Conservation (phyloP, 78 protist species). For the Bodo saltans region DNA sequence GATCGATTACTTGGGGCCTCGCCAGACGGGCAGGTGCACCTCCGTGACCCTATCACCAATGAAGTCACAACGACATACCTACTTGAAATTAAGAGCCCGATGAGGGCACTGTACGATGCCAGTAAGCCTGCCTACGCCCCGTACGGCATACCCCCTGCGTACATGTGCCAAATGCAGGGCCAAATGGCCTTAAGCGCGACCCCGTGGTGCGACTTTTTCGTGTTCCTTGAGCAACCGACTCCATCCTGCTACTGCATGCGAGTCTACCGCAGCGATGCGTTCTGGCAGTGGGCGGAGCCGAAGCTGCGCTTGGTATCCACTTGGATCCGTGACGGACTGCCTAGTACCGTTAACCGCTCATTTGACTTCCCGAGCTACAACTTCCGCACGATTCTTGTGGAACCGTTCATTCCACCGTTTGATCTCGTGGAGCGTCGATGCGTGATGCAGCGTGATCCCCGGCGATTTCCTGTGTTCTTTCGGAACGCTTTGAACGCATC, state of each 20-base stretch:
- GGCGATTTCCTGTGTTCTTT: no score
- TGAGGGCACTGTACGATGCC: background rate
- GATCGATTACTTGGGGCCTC: no score
- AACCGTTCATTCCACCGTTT: background rate
- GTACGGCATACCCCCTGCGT: background rate
- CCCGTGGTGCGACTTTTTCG: background rate
- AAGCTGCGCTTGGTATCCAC: background rate
- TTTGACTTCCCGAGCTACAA: background rate
- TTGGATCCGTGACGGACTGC: background rate
- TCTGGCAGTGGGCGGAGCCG: background rate
- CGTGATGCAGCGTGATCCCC: no score
- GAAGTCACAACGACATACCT: no score
- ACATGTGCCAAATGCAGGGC: background rate
- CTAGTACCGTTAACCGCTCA: background rate
- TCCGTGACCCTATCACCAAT: no score
- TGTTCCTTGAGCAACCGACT: background rate
- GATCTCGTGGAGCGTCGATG: no score
- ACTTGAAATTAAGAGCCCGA: background rate
- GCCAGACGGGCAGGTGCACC: no score
- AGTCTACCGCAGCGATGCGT: background rate
- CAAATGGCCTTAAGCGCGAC: background rate
- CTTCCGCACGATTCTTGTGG: background rate
- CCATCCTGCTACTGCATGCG: background rate
- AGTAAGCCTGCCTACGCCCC: background rate
- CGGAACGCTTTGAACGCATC: no score